Percentiles rank a stretch among this genome's conserved stretches.
Evolutionary conservation across 441 rosid genomes (phyloP).

Genomic region (Gossypium trilobum): DNA sequence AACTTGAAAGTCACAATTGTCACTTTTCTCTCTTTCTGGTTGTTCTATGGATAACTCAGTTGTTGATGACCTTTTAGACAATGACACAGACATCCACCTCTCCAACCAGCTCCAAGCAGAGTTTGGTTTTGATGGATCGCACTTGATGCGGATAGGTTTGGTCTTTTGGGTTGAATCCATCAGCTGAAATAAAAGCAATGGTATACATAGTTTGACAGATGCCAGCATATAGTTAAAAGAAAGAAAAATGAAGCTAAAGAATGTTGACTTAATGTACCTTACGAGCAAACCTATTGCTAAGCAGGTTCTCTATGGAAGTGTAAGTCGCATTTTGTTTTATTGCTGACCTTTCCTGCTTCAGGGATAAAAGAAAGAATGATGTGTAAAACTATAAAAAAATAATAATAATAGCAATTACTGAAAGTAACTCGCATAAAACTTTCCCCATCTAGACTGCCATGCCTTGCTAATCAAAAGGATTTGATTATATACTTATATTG

Average conservation of each 20-base stretch:
- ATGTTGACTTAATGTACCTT: slow-evolving; percentile 41
- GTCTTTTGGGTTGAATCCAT: slow-evolving; percentile 68
- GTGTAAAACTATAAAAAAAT: neutral
- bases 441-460: neutral
- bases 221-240: neutral
- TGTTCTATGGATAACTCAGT: slow-evolving; percentile 27
- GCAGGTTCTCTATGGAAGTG: slow-evolving; percentile 57
- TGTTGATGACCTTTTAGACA: slow-evolving; percentile 35
- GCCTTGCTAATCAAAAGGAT: neutral
- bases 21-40: slow-evolving; percentile 33
- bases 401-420: neutral
- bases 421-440: neutral
- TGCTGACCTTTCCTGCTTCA: slow-evolving; percentile 33
- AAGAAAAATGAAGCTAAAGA: slow-evolving; percentile 5
- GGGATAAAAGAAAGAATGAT: slow-evolving; percentile 23
- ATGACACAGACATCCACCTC: slow-evolving; percentile 77
- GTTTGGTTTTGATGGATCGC: slow-evolving; percentile 67
- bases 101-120: slow-evolving; percentile 93
- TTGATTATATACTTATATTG: neutral
- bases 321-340: slow-evolving; percentile 29
- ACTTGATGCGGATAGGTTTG: slow-evolving; percentile 59
- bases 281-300: slow-evolving; percentile 70
- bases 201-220: neutral
- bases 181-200: slow-evolving; percentile 38
- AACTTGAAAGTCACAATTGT: slow-evolving; percentile 16